phyloP scores from a whole-genome alignment of 2,329 filamentous ascomycete species.

The Atkinsonella hypoxylon region DNA sequence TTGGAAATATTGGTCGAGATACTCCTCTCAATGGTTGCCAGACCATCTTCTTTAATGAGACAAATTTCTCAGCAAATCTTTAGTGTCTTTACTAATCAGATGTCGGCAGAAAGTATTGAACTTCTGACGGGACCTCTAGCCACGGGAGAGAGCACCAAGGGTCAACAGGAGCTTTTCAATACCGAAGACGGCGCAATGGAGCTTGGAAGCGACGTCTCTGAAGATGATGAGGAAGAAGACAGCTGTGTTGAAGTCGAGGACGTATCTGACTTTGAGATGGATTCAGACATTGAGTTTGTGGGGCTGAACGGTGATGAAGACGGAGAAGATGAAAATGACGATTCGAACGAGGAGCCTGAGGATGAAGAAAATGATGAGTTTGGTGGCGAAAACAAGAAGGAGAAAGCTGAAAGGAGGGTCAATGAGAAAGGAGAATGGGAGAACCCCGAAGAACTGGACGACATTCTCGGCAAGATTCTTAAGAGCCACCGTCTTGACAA shows the following conservation, averaged over 20 bases:
- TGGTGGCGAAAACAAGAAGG: not conserved
- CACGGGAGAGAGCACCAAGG: slow-evolving; percentile 68
- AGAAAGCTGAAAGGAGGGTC: slow-evolving; percentile 27
- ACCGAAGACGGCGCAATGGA: slow-evolving; percentile 50
- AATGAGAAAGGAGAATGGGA: slow-evolving; percentile 28
- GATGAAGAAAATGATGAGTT: slow-evolving; percentile 24
- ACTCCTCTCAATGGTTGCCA: slow-evolving; percentile 77
- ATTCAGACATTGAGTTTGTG: slow-evolving; percentile 38
- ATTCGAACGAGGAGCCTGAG: slow-evolving; percentile 12
- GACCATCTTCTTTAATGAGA: slow-evolving; percentile 71
- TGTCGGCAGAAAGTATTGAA: slow-evolving; percentile 62
- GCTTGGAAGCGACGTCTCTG: slow-evolving; percentile 30
- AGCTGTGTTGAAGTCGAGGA: slow-evolving; percentile 10
- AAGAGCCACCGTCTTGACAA: slow-evolving; percentile 56
- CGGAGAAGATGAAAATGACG: not conserved
- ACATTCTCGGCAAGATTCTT: slow-evolving; percentile 65
- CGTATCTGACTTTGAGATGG: slow-evolving; percentile 13
- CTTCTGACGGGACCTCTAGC: slow-evolving; percentile 55
- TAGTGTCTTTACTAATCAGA: slow-evolving; percentile 61
- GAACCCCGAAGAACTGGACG: slow-evolving; percentile 46
- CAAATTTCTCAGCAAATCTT: slow-evolving; percentile 86
- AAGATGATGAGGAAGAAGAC: slow-evolving; percentile 29
- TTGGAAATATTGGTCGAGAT: slow-evolving; percentile 77
- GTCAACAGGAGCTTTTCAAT: slow-evolving; percentile 77
- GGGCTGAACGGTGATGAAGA: slow-evolving; percentile 32